Percentiles rank a stretch among this genome's conserved stretches.
These are phyloP conservation scores for Ophiognomonia clavigignenti-juglandacearum DNA, from an alignment of 2,329 filamentous ascomycete genomes.

Conservation along the genomic window DNA sequence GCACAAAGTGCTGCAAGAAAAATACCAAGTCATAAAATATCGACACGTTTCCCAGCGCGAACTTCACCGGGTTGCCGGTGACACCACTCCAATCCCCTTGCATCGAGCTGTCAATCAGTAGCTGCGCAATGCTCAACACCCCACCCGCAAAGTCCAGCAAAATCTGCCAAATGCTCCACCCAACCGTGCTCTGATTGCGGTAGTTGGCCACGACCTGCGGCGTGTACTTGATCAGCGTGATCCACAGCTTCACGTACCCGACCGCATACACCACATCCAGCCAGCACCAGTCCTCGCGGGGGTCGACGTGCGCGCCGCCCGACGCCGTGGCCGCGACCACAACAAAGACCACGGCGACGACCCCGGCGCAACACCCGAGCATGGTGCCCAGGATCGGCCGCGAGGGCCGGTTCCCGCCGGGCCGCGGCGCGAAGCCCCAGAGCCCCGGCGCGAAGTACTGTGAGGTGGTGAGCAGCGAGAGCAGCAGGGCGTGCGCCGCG, in stretches of 20 bases:
- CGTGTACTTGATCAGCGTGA: slow-evolving; percentile 89
- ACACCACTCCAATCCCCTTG: slow-evolving; percentile 87
- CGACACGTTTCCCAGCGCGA: slow-evolving; percentile 78
- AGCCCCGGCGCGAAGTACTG: slow-evolving; percentile 67
- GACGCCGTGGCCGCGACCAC: slow-evolving; percentile 32
- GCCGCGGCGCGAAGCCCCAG: slow-evolving; percentile 71
- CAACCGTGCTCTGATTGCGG: slow-evolving; percentile 75
- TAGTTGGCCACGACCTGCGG: slow-evolving; percentile 83
- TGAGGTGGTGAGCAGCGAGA: slow-evolving; percentile 68
- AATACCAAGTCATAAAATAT: slow-evolving; percentile 85
- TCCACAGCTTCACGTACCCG: slow-evolving; percentile 82
- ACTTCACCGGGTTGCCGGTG: slow-evolving; percentile 87
- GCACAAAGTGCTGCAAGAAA: slow-evolving; percentile 79
- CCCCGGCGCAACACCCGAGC: slow-evolving; percentile 60
- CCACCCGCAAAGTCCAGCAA: slow-evolving; percentile 80
- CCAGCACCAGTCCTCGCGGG: slow-evolving; percentile 50
- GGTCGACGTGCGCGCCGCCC: slow-evolving; percentile 29
- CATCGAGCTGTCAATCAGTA: slow-evolving; percentile 78
- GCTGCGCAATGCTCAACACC: slow-evolving; percentile 73
- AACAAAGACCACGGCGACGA: slow-evolving; percentile 45
- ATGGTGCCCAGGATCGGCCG: slow-evolving; percentile 64
- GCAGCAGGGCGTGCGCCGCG: slow-evolving; percentile 70
- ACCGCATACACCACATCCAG: slow-evolving; percentile 64
- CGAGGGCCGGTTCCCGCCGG: slow-evolving; percentile 50
- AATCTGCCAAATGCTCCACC: slow-evolving; percentile 84